Base-by-base conservation (phyloP, 2,329 filamentous ascomycete genomes). In the Tolypocladium tropicale region DNA sequence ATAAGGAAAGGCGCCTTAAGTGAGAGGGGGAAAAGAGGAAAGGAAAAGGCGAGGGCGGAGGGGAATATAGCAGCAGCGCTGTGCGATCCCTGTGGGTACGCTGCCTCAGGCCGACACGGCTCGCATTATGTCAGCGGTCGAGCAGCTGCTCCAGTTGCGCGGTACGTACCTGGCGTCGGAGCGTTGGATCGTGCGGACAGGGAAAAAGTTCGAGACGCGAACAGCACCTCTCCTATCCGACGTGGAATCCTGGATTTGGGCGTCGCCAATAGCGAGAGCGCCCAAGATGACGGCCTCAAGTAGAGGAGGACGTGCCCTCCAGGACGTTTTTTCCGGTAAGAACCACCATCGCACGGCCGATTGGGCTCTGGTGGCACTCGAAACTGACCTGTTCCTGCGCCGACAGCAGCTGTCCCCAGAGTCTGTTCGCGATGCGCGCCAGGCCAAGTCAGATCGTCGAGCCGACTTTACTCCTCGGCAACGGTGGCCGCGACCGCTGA, bases 1-100 rank as follows among this genome's bases (percentile, higher is more conserved):
- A 96, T 96, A 96, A 96, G 92, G 90, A 86, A 85, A 83, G 76
- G 83, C 88, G 89, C 87, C 87, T 78, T 80, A 76, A 37, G 62
- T 72, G 70, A 68, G 66, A 67, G 58, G 62, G 58, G 62, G 65
- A 62, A 69, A 58, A 59, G 56, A 55, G 32, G 21, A 23, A 50
- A 34, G 52, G 36, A 34, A 48, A 54, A 55, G 32, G 56, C 64
- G 64, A 64, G 61, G n/a, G 34, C 11, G 43, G 25, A 49, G 50
- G 46, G 60, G 61, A 58, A 62, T 36, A 32, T 56, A 57, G 23
- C 10, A 52, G 52, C n/a, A 33, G 37, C 48, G 49, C 55, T 59
- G 58, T 51, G 49, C n/a, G 52, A 28, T 41, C 23, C 25, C 7
- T 10, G 37, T 32, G 53, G 28, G 32, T 53, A 55, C 52, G 46